Base-by-base conservation (phyloP, 108 stramenopile species). In the Fragilariopsis cylindrus region DNA sequence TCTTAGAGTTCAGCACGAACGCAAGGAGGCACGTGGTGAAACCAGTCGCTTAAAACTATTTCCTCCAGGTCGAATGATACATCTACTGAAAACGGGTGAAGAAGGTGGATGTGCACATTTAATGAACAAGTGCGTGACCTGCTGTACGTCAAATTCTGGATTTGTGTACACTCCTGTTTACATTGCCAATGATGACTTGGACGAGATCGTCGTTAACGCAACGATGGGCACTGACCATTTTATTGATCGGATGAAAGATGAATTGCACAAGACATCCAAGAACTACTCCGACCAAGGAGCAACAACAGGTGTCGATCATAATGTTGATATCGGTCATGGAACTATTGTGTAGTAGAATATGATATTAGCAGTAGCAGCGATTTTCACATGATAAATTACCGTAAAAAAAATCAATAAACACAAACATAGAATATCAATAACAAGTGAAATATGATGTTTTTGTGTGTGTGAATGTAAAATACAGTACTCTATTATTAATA, bases 181-280 rank as follows among this genome's bases (percentile, higher is more conserved):
- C 68, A 87, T 88, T 62, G 75, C 87, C 18, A 93, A 92, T 69
- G 92, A 92, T 60, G 94, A 91, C 65, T 88, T 97, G 58, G 88
- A 91, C 73, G 92, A 94, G 71, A 92, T 97, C 57, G 87, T 90
- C 39, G 90, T 97, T 13, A 87, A 83, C 64, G 88, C 94, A 44
- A 92, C 91, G 39, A 88, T 97, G 84, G 94, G 87, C 55, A 90
- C 91, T 2, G 96, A 97, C 73, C 96, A 97, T 65, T 95, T 97
- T 63, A 89, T 93, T 30, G 89, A 93, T 77, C 84, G 93, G 7
- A 83, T 96, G 52, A 81, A 81, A 62, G 60, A 80, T 63, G 87
- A 85, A 60, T 71, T 95, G 42, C 83, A 87, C 56, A 81, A 67
- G 39, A 71, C 90, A 47, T 86, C 87, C 7, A 19, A 65, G 39